Base-by-base conservation (phyloP, 495 filamentous ascomycete species). In the Lichenothelia convexa region DNA sequence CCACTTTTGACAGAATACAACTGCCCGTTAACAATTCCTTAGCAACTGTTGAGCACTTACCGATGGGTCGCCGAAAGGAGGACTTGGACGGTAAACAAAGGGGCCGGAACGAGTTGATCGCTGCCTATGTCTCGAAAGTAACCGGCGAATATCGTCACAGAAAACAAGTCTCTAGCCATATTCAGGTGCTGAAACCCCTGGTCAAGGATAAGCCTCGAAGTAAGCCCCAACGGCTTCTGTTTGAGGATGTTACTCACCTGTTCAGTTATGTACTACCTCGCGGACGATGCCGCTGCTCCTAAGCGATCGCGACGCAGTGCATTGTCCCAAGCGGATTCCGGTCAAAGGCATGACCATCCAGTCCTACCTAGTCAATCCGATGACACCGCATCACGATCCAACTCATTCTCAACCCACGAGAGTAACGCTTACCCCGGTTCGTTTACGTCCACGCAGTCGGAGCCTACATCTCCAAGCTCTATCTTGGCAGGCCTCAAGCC, bases 91-190 rank as follows among this genome's bases (percentile, higher is more conserved):
- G 16, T 33, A 76, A 79, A 51, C 75, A 68, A 12, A 74, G 75
- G 42, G 91, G 89, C 12, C 73, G 89, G 12, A 97, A 97, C 51
- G 86, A 93, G 63, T 64, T 93, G 35, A 89, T 97, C 49, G 70
- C 74, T 24, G 72, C 84, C 45, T 85, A 78, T 46, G 79, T 97
- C 32, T 72, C 67, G 45, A 68, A 70, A 39, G 59, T 62, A 38
- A 83, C 78, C 30, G 78, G 75, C 23, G 73, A 68, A 46, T 47
- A 51, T 21, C 70, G 84, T 39, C 63, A 53, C 26, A 64, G 89
- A 36, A 97, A 97, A 56, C 81, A 92, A 53, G 80, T 97, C 6
- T 94, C 87, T 0, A 94, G 86, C 46, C 89, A 97, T 54, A 80
- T 95, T 40, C 89, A 97, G 60, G 87, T 94, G n/a, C 58, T 97